Evolutionary conservation across 2,329 filamentous ascomycete genomes (phyloP).

Genomic region (Didymella arachidicola): DNA sequence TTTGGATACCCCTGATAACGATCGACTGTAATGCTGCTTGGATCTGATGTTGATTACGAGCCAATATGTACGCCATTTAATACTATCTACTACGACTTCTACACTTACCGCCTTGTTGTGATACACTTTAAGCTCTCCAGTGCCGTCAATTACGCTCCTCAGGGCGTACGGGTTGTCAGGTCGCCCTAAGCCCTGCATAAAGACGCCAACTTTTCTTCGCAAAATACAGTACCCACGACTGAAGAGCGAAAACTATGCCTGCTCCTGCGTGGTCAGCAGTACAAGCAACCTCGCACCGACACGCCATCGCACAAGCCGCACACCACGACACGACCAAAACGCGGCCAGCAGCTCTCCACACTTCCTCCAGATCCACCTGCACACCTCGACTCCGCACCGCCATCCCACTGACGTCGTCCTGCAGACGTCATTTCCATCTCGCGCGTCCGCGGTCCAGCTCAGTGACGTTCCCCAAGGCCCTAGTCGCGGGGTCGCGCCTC

Average conservation of each 20-base stretch:
- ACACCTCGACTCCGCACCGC: not conserved
- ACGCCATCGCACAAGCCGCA: not conserved
- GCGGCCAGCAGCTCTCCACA: not conserved
- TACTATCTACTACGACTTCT: slow-evolving; percentile 8
- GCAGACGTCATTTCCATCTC: slow-evolving; percentile 5
- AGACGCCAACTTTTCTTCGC: not conserved
- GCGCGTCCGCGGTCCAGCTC: not conserved
- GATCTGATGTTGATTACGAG: slow-evolving; percentile 3
- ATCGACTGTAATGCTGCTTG: slow-evolving; percentile 11
- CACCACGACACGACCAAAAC: not conserved
- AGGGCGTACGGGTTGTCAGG: not conserved
- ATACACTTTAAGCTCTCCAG: not conserved
- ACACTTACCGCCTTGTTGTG: too few relatives aligned
- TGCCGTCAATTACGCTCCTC: not conserved
- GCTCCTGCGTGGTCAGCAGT: not conserved
- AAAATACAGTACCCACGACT: not conserved
- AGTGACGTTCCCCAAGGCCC: slow-evolving; percentile 19
- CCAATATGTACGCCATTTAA: slow-evolving; percentile 10
- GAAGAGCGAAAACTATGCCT: not conserved
- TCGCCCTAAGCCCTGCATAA: not conserved
- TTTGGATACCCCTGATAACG: slow-evolving; percentile 16
- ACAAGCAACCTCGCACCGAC: not conserved
- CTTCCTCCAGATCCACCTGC: not conserved
- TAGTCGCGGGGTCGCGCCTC: slow-evolving; percentile 2
- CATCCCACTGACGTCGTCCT: not conserved